Conservation (phyloP, 257 asterid species). For the Nicotiana obtusifolia region DNA sequence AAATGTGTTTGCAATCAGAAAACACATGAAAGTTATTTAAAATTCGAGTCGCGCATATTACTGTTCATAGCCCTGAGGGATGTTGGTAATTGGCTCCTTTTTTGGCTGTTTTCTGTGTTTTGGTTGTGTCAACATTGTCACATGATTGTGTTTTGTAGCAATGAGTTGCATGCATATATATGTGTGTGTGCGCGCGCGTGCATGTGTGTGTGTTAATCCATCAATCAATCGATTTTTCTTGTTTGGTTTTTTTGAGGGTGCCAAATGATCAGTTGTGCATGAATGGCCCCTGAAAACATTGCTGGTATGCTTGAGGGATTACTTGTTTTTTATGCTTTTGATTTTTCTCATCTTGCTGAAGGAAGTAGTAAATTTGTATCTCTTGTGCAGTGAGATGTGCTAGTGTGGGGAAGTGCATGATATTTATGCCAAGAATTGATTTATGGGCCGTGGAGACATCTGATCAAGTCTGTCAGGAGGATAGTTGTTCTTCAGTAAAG, state of each 20-base stretch:
- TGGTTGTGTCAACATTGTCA: neutral
- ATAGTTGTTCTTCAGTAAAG: slow-evolving; percentile 25
- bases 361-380: slow-evolving; percentile 5
- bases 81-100: neutral
- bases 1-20: neutral
- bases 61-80: neutral
- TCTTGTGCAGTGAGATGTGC: slow-evolving; percentile 77
- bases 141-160: neutral
- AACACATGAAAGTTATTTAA: neutral
- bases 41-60: neutral
- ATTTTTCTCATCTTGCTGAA: neutral
- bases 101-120: neutral
- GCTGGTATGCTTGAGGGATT: neutral
- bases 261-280: neutral
- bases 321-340: neutral
- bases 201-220: neutral
- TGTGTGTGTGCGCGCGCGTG: accelerated
- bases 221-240: neutral
- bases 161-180: neutral
- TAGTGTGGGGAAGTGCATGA: slow-evolving; percentile 51
- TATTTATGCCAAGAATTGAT: slow-evolving; percentile 89
- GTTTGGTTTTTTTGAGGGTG: neutral
- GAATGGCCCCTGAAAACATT: neutral
- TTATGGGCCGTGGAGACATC: slow-evolving; percentile 79
- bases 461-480: slow-evolving; percentile 31